phyloP scores from a whole-genome alignment of 2,329 filamentous ascomycete genomes.

The Ampelomyces quisqualis region DNA sequence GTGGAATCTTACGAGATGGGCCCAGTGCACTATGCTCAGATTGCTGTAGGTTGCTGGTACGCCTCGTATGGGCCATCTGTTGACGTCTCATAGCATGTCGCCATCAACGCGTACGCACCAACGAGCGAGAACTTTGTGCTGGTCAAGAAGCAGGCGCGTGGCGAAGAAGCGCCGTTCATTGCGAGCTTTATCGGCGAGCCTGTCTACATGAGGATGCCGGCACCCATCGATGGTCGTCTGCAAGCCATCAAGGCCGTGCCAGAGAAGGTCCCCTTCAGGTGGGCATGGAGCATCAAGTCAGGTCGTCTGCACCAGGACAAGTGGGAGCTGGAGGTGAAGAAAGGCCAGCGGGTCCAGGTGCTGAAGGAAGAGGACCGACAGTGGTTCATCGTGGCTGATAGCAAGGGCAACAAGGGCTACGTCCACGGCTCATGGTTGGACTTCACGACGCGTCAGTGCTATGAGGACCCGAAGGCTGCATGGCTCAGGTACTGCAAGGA shows the following conservation, averaged over 20 bases:
- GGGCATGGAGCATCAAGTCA: conserved; percentile 23
- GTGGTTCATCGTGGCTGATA: conserved; percentile 26
- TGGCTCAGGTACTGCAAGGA: conserved; percentile 22
- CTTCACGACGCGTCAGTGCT: conserved; percentile 13
- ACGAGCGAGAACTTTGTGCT: conserved; percentile 28
- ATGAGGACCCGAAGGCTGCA: conserved; percentile 14
- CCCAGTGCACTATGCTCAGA: conserved; percentile 8
- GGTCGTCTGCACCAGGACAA: conserved; percentile 26
- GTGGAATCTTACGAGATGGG: background rate
- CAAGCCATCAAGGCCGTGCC: background rate
- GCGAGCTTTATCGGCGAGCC: conserved; percentile 20
- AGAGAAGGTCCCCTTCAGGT: conserved; percentile 7
- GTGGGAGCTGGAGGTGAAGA: conserved; percentile 28
- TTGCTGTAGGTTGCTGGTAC: conserved; percentile 21
- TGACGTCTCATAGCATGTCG: conserved; percentile 22
- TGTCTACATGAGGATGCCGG: conserved; percentile 11
- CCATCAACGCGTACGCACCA: conserved; percentile 22
- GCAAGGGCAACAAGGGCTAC: conserved; percentile 19
- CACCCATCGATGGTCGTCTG: background rate
- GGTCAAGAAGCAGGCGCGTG: conserved; percentile 23
- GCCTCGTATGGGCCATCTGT: background rate
- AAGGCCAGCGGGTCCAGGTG: conserved; percentile 28
- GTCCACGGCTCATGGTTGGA: conserved; percentile 29
- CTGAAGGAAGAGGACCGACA: conserved; percentile 23
- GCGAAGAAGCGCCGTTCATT: conserved; percentile 16